These are phyloP conservation scores for Fusarium clavum DNA, from an alignment of 2,329 filamentous ascomycete genomes.

Conservation along the genomic window DNA sequence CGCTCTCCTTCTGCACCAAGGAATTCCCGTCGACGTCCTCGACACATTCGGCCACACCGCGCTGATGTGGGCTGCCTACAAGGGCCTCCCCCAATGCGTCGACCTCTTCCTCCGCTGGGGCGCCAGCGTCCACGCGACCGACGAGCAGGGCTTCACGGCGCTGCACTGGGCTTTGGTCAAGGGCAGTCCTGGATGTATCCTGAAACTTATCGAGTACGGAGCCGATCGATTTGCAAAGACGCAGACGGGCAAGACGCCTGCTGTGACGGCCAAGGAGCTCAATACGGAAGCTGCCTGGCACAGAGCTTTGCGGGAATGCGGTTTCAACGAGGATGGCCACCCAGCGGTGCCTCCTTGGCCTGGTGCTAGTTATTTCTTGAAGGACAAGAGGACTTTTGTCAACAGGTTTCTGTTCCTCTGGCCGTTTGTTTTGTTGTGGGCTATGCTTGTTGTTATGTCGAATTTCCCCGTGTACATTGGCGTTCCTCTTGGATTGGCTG, in stretches of 20 bases:
- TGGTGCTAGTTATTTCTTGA: conserved; percentile 75
- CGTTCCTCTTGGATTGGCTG: conserved; percentile 75
- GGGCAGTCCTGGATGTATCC: conserved; percentile 87
- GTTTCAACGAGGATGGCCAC: conserved; percentile 83
- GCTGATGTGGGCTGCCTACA: conserved; percentile 99
- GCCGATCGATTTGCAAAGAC: conserved; percentile 93
- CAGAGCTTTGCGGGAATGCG: conserved; percentile 83
- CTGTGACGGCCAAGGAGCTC: conserved; percentile 87
- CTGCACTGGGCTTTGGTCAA: conserved; percentile 97
- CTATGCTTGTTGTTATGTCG: conserved; percentile 77
- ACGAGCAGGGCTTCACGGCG: conserved; percentile 94
- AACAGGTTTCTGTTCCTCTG: conserved; percentile 90
- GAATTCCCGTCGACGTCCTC: conserved; percentile 91
- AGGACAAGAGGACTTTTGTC: conserved; percentile 82
- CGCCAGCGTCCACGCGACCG: conserved; percentile 88
- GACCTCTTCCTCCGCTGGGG: conserved; percentile 95
- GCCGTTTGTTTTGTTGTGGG: conserved; percentile 82
- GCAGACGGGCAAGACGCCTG: conserved; percentile 88
- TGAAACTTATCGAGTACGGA: conserved; percentile 95
- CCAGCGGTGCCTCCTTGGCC: conserved; percentile 77
- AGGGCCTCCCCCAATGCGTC: conserved; percentile 91
- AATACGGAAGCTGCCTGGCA: conserved; percentile 87
- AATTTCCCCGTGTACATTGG: conserved; percentile 79
- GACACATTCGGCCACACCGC: conserved; percentile 93
- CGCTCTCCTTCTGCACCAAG: conserved; percentile 90